Percentiles rank a stretch among this genome's conserved stretches.
Conservation (phyloP, 2,329 filamentous ascomycete species). For the Monosporascus sp. region DNA sequence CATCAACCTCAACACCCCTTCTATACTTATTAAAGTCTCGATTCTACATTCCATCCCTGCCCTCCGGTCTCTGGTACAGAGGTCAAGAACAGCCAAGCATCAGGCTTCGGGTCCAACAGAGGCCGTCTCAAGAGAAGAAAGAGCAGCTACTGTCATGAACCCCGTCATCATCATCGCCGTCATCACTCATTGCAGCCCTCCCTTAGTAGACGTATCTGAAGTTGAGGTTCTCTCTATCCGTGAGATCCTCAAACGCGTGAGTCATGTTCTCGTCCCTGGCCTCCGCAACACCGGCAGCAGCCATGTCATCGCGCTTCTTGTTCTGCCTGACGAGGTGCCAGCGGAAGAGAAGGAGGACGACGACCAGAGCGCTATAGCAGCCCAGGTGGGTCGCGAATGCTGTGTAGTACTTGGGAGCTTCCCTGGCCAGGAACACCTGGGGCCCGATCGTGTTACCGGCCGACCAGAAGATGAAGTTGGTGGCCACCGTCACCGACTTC, state of each 20-base stretch:
- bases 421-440: conserved; percentile 57
- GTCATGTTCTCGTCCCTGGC: conserved; percentile 21
- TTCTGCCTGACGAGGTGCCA: conserved; percentile 57
- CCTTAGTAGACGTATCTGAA: conserved; percentile 28
- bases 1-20: too few species aligned
- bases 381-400: conserved; percentile 66
- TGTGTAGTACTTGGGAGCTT: conserved; percentile 62
- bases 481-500: conserved; percentile 62
- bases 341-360: conserved; percentile 53
- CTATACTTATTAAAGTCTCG: too few species aligned
- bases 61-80: too few species aligned
- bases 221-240: conserved; percentile 30
- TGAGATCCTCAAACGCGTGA: conserved; percentile 31
- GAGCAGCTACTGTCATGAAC: too few species aligned
- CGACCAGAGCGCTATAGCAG: conserved; percentile 58
- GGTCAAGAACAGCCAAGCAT: too few species aligned
- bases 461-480: conserved; percentile 67
- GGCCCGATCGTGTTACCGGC: conserved; percentile 64
- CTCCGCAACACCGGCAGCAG: conserved; percentile 21
- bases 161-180: too few species aligned
- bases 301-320: conserved; percentile 28
- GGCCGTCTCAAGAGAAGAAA: too few species aligned
- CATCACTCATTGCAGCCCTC: too few species aligned
- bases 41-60: too few species aligned
- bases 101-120: too few species aligned